Percentiles rank a stretch among this genome's conserved stretches.
Conservation (phyloP, 2,329 filamentous ascomycete genomes). For the Colletotrichum sp. region DNA sequence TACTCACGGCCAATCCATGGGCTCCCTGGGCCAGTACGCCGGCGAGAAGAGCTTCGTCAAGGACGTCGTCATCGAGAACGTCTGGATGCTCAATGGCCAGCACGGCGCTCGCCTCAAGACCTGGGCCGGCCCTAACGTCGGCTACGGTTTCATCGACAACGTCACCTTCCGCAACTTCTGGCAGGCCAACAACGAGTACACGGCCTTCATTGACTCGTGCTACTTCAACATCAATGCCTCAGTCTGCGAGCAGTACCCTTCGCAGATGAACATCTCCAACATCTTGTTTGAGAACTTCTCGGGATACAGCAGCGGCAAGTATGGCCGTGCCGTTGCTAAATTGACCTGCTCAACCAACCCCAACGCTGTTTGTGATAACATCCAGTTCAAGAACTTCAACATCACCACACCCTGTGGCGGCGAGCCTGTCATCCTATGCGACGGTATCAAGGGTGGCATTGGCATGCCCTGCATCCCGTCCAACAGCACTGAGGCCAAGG, state of each 20-base stretch:
- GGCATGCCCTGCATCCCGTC: conserved; percentile 38
- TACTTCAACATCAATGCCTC: conserved; percentile 61
- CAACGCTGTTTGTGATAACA: conserved; percentile 58
- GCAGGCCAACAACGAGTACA: conserved; percentile 66
- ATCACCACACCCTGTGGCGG: conserved; percentile 56
- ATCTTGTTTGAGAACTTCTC: conserved; percentile 62
- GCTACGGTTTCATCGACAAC: conserved; percentile 63
- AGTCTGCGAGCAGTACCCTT: conserved; percentile 64
- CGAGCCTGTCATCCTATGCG: conserved; percentile 53
- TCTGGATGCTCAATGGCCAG: conserved; percentile 52
- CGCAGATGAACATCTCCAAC: conserved; percentile 59
- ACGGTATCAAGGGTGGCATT: conserved; percentile 46
- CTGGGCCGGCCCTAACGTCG: conserved; percentile 60
- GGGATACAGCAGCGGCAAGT: conserved; percentile 59
- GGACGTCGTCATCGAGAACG: conserved; percentile 63
- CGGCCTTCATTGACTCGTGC: conserved; percentile 57
- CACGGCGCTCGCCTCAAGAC: conserved; percentile 71
- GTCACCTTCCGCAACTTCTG: conserved; percentile 64
- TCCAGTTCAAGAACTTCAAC: conserved; percentile 57
- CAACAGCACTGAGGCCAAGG: conserved; percentile 34
- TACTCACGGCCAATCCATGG: conserved; percentile 66
- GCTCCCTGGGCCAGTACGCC: conserved; percentile 64
- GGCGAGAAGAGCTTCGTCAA: conserved; percentile 41
- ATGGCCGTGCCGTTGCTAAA: conserved; percentile 56
- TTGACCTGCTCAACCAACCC: conserved; percentile 58